Base-by-base conservation (phyloP, 768 basidiomycete genomes). In the Lepiota subincarnata region DNA sequence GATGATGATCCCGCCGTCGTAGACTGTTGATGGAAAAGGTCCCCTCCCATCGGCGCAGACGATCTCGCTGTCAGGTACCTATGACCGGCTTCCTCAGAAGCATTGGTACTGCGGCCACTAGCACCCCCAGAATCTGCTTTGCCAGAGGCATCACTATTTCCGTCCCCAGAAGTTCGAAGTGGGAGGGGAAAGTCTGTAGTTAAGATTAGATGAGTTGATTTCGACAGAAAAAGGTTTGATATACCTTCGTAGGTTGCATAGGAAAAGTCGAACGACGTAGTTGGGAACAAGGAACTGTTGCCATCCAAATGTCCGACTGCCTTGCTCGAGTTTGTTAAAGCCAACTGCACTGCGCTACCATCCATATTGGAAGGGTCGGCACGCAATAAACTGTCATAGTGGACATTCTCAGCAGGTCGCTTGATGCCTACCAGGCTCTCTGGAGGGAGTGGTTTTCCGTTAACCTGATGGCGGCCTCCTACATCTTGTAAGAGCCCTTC, bases 341-440 rank as follows among this genome's bases (percentile, higher is more conserved):
- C 50, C 51, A 68, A 56, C 44, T 62, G 66, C 43, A 64, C 50
- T 28, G 66, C 39, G 31, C 22, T 64, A 43, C 69, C 68, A 53
- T 79, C 72, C 26, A 83, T 64, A 45, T 79, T 74, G 16, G 85
- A 82, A 3, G 87, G 86, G 71, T 92, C 90, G 44, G 81, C 87
- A 42, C 89, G 85, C 50, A 92, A 67, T 72, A 89, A 78, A 62
- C 86, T 88, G 66, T 92, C 90, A 49, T 74, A 79, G 62, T 89
- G 90, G 36, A 88, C 84, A n/a, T 82, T 75, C 54, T 91, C 89
- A 10, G 91, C 91, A 41, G 85, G 82, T 47, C 91, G 83, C 71
- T 92, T 93, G 57, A 79, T 83, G 26, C 86, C 87, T 59, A 82
- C 68, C 46, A 83, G 65, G 65, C 77, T 80, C 59, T 86, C 86